Evolutionary conservation across 164 flowering plant species (phyloP), one percentile per base, ranked within the genome.

Genomic region (Stephania japonica): DNA sequence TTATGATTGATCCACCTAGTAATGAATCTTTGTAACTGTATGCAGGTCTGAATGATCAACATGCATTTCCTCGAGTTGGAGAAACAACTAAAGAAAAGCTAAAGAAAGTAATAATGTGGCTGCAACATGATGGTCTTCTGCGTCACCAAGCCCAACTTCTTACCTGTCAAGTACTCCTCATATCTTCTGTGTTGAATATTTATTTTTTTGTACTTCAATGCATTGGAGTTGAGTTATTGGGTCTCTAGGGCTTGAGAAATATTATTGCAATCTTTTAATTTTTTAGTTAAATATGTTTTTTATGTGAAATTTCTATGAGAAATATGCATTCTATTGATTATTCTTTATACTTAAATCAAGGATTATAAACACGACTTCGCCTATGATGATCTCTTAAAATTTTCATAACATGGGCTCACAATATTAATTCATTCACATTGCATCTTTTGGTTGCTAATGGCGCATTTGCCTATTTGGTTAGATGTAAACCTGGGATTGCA

Each of bases 81-180:
- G 75, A 53, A 73, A 47, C 83, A 41, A 75, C 89, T n/a, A 87
- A 84, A 77, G 88, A 82, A 61, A 91, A 90, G 85, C 89, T 91
- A 56, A 73, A 59, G 69, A 88, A 79, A 79, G 89, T 91, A 27
- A 73, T 86, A 38, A 78, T 81, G 74, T 91, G 92, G 94, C 85
- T 81, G 78, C 84, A 82, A 67, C 77, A 47, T 61, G 44, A 79
- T 68, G 77, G 81, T 73, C 76, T 79, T 41, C 65, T 77, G 67
- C 78, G 74, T 67, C 67, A 70, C 69, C 72, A 69, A 61, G 70
- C 76, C 23, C 70, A 72, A 65, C 69, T 71, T 59, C 67, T 69
- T 59, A 53, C 73, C 68, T 19, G 9, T 81, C 80, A 83, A 65
- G 87, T 87, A 80, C 19, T 75, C 49, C 69, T 68, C 70, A 24